Evolutionary conservation across 495 filamentous ascomycete genomes (phyloP), one percentile per base, ranked within the genome.

Genomic region (Niebla homalea): DNA sequence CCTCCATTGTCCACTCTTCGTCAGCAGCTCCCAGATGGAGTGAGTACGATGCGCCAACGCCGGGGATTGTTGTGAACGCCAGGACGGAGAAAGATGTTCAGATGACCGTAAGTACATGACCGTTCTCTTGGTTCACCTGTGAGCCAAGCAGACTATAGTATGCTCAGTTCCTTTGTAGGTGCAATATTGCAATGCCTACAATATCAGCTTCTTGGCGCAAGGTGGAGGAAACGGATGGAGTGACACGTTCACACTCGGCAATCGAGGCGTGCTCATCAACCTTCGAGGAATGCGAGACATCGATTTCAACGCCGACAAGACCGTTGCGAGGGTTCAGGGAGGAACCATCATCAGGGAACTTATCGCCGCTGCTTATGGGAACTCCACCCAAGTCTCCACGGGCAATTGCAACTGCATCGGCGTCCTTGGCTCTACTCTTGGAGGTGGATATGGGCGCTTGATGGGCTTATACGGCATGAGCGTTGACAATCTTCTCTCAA

Each of bases 161-260:
- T 29, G 5, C 26, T 36, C 7, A 32, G 8, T 32, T 12, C 14
- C 4, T 26, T 5, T 11, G 49, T 32, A 59, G 52, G 54, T 53
- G n/a, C 48, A 45, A 48, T 60, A 20, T 20, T 53, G 51, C 18
- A 48, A 42, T 29, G 37, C 48, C 11, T 50, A 47, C 18, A 48
- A 59, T 32, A 58, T 64, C 21, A 48, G 55, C 4, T 64, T 64
- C 46, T 52, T 66, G 2, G 52, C 54, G 16, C 63, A 64, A 49
- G 60, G 37, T 40, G 60, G 60, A 7, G 62, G 50, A 10, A 54
- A 62, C 52, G 63, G 62, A 12, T 66, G 62, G 63, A 46, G 58
- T 12, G 53, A 14, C 4, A 62, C 63, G 5, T 64, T 62, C 39
- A 46, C 50, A 14, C 48, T 64, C 5, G 50, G 43, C 6, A 3